phyloP scores from a whole-genome alignment of 2,329 filamentous ascomycete species.

The Hortaea werneckii region DNA sequence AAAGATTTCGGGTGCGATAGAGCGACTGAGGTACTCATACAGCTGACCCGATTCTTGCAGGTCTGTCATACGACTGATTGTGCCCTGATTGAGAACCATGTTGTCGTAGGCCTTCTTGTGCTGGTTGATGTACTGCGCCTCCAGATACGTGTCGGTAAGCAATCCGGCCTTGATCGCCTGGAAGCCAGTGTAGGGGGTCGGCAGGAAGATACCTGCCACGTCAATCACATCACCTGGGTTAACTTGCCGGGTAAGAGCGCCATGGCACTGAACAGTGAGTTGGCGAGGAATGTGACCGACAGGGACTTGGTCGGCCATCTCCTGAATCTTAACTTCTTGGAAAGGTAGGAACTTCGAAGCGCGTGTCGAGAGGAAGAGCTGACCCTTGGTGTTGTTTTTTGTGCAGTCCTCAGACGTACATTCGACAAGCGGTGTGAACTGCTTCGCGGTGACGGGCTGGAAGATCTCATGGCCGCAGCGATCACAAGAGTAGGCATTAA shows the following conservation, averaged over 20 bases:
- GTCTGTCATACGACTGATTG: slow-evolving; percentile 75
- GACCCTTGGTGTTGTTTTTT: slow-evolving; percentile 82
- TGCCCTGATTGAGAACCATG: slow-evolving; percentile 69
- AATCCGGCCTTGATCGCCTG: slow-evolving; percentile 91
- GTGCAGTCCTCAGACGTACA: slow-evolving; percentile 88
- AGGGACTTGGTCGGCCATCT: slow-evolving; percentile 97
- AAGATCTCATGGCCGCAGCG: slow-evolving; percentile 95
- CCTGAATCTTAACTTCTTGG: slow-evolving; percentile 97
- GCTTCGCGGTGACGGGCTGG: slow-evolving; percentile 84
- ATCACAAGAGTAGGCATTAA: slow-evolving; percentile 96
- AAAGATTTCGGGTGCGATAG: slow-evolving; percentile 94
- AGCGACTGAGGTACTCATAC: slow-evolving; percentile 90
- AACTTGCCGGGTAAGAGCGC: slow-evolving; percentile 72
- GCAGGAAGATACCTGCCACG: slow-evolving; percentile 88
- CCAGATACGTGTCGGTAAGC: slow-evolving; percentile 93
- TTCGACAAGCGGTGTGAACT: slow-evolving; percentile 75
- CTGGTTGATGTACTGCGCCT: slow-evolving; percentile 85
- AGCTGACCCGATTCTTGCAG: slow-evolving; percentile 79
- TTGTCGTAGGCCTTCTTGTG: slow-evolving; percentile 98
- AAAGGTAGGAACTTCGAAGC: slow-evolving; percentile 96
- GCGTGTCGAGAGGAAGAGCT: slow-evolving; percentile 87
- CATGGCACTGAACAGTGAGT: slow-evolving; percentile 81
- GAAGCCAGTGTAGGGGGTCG: slow-evolving; percentile 98
- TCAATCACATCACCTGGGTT: slow-evolving; percentile 93
- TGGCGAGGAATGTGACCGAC: slow-evolving; percentile 94